Evolutionary conservation across 2,329 filamentous ascomycete genomes (phyloP).

Genomic region (Knoxdaviesia proteae): DNA sequence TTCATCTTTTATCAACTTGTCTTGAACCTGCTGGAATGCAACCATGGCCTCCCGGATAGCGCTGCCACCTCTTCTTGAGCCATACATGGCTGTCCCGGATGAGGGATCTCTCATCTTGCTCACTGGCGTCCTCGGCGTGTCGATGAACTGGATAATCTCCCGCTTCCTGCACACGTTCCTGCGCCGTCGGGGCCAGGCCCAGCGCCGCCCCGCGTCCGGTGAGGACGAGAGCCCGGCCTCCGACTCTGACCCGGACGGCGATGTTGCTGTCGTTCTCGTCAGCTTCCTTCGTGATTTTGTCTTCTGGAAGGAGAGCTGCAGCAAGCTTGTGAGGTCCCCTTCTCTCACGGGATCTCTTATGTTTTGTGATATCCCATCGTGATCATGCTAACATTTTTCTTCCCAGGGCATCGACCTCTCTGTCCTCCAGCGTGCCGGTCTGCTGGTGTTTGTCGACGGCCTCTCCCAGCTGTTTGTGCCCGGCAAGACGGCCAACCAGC

Average conservation of each 20-base stretch:
- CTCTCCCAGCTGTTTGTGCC: constrained; percentile 33
- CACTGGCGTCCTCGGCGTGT: constrained; percentile 44
- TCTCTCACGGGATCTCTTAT: background rate
- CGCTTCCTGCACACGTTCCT: constrained; percentile 27
- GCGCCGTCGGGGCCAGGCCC: constrained; percentile 12
- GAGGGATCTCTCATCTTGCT: constrained; percentile 42
- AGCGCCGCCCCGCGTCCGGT: constrained; percentile 3
- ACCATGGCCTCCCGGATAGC: constrained; percentile 23
- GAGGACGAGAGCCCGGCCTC: background rate
- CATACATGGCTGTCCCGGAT: constrained; percentile 37
- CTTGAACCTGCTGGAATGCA: background rate
- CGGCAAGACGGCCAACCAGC: background rate
- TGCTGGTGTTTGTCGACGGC: constrained; percentile 58
- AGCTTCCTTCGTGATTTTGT: constrained; percentile 62
- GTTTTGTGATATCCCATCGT: background rate
- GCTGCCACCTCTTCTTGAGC: constrained; percentile 40
- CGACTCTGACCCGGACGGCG: constrained; percentile 7
- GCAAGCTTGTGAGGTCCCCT: constrained; percentile 33
- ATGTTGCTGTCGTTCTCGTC: constrained; percentile 46
- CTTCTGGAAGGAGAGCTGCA: constrained; percentile 58
- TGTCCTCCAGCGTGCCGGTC: constrained; percentile 30
- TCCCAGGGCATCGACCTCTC: constrained; percentile 50
- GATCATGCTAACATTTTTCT: background rate
- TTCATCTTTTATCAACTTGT: no score
- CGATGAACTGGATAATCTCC: constrained; percentile 43